Base-by-base conservation (phyloP, 257 asterid species). In the Eustoma russellianum region DNA sequence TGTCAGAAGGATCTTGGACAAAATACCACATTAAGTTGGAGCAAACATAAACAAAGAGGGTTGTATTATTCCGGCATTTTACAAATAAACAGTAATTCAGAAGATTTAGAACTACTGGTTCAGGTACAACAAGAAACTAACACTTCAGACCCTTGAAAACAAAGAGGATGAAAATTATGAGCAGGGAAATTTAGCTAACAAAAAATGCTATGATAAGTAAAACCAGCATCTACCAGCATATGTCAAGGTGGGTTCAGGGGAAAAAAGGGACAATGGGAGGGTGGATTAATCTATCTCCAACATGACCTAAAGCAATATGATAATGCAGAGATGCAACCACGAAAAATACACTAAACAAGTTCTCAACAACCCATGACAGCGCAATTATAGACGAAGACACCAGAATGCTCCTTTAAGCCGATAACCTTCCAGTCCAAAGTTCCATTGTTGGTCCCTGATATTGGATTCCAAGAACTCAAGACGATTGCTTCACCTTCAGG, bases 401-500 rank as follows among this genome's bases (percentile, higher is more conserved):
- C 96, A 5, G 90, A 85, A 60, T 88, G 83, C 75, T 84, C 95
- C 80, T 84, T 88, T 60, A 63, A 66, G 51, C 96, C 93, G 0
- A 88, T 66, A 41, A 84, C 77, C 63, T 79, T 63, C 93, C 96
- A 88, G 45, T 82, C 78, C 76, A 88, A 59, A 53, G 81, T 73
- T 17, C 90, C 86, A 15, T 80, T 63, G 54, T 40, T 67, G 50
- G 62, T 69, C 43, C 82, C 87, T 7, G 77, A 78, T 55, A 73
- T 70, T 7, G 96, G 94, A 46, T 68, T 17, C 90, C 96, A 88
- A 19, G 85, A 74, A 64, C 70, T 79, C 78, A 88, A 52, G 52
- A 82, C 87, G 15, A 88, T 80, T 35, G 96, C 75, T 63, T 88
- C 96, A 9, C 96, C 96, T 69, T 84, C 96, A 0, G 88, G 93